These are phyloP conservation scores for Euphorbia celastroides DNA, from an alignment of 441 rosid species.

Conservation along the genomic window DNA sequence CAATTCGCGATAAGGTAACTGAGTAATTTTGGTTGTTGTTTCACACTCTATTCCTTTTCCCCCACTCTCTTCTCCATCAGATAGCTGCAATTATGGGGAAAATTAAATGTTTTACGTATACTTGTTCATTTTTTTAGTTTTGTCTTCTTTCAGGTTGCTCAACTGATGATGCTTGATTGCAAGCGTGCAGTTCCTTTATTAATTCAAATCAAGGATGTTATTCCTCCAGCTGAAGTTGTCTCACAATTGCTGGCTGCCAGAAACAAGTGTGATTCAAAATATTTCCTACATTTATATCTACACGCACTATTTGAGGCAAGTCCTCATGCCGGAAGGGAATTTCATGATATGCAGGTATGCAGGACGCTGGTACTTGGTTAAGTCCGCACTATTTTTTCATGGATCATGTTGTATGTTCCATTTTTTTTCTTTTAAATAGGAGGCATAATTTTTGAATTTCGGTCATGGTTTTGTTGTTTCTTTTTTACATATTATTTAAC, in stretches of 20 bases:
- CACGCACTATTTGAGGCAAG: constrained; percentile 80
- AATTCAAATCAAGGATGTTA: constrained; percentile 77
- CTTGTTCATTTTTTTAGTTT: background rate
- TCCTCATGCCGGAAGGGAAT: constrained; percentile 82
- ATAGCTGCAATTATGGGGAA: background rate
- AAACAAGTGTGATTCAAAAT: constrained; percentile 72
- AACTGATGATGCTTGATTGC: constrained; percentile 86
- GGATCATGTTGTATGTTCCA: no score
- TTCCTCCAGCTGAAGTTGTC: constrained; percentile 86
- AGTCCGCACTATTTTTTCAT: no score
- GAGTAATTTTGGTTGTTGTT: constrained; percentile 8
- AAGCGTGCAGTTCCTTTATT: constrained; percentile 75
- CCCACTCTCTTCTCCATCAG: background rate
- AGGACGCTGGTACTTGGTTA: background rate
- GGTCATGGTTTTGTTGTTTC: no score
- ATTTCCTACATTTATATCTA: constrained; percentile 76
- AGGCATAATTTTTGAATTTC: no score
- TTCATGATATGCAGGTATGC: constrained; percentile 95
- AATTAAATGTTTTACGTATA: constrained; percentile 11
- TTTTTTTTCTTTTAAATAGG: no score
- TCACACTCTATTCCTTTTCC: constrained; percentile 9
- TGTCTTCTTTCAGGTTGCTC: constrained; percentile 59
- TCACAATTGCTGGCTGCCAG: constrained; percentile 52
- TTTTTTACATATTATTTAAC: no score
- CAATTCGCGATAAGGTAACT: constrained; percentile 80